Conservation (phyloP, 2,329 filamentous ascomycete genomes). For the Calonectria multiphialidica region DNA sequence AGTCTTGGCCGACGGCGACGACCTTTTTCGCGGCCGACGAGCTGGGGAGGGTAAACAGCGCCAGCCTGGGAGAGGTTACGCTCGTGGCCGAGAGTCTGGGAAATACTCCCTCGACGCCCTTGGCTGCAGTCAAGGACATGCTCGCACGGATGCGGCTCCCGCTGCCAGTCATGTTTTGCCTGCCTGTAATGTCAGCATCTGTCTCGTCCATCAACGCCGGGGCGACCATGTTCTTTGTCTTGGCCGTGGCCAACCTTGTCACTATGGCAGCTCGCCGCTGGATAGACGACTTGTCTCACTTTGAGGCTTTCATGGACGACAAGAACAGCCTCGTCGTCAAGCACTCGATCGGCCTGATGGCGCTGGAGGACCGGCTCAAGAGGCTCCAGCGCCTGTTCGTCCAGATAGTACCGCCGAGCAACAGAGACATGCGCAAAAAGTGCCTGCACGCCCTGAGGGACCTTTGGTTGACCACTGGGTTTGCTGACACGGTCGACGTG, state of each 20-base stretch:
- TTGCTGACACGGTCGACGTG: conserved; percentile 4
- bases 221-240: neutral
- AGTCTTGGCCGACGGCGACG: neutral
- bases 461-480: conserved; percentile 7
- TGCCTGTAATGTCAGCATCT: neutral
- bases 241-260: neutral
- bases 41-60: neutral
- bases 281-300: neutral
- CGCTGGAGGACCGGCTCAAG: neutral
- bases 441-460: neutral
- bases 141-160: neutral
- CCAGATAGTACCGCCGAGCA: neutral
- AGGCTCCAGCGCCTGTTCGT: neutral
- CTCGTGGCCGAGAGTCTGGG: neutral
- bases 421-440: neutral
- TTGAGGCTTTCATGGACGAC: neutral
- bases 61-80: neutral
- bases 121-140: neutral
- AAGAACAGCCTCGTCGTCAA: neutral
- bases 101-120: neutral
- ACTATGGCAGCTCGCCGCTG: neutral
- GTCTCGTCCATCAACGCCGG: neutral
- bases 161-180: neutral
- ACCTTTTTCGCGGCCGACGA: neutral
- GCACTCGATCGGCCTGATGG: neutral